Base-by-base conservation (phyloP, 2,329 filamentous ascomycete species). In the Calcarisporium arbuscula region DNA sequence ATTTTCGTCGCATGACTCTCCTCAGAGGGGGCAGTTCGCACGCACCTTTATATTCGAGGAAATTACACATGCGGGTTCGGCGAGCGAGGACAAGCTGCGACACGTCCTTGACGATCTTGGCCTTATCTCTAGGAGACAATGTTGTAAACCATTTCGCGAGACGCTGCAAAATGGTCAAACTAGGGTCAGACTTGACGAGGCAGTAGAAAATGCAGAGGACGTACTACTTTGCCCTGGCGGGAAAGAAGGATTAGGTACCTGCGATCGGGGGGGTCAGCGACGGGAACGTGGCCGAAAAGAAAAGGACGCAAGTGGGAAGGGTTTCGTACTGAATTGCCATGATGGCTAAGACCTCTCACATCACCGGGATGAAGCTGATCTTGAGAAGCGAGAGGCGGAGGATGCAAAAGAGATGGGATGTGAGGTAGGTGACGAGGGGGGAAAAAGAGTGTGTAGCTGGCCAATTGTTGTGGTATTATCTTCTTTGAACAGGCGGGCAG, bases 61-160 rank as follows among this genome's bases (percentile, higher is more conserved):
- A 98, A 67, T 98, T 98, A 77, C 92, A 98, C 92, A 98, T 98
- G 61, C 92, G 87, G 40, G 92, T 96, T 56, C 92, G 80, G 50
- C 92, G 80, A 44, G 92, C 92, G 48, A 98, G 81, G 50, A 98
- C 92, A 32, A 96, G 84, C 66, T 96, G 92, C 42, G 92, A 88
- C 54, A 98, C 92, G 72, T 98, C 92, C 67, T 98, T 98, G 74
- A 98, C 90, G 59, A 98, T 96, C 75, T 98, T 98, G 65, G 90
- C 92, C 71, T 98, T 98, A 58, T 98, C 92, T 66, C 84, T 95
- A 45, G 92, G 92, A 22, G 90, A 95, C 44, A 98, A 76, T 12
- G 92, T 98, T 36, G 89, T 94, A 68, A 98, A 98, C 92, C 92
- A 98, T 70, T 98, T 98, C 50, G 92, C 92, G 37, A 98, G 82